A percentile compares a stretch with the other conserved stretches of the same genome.
Evolutionary conservation across 1,284 basidiomycete species (phyloP).

Genomic region (Austroboletus niveus): DNA sequence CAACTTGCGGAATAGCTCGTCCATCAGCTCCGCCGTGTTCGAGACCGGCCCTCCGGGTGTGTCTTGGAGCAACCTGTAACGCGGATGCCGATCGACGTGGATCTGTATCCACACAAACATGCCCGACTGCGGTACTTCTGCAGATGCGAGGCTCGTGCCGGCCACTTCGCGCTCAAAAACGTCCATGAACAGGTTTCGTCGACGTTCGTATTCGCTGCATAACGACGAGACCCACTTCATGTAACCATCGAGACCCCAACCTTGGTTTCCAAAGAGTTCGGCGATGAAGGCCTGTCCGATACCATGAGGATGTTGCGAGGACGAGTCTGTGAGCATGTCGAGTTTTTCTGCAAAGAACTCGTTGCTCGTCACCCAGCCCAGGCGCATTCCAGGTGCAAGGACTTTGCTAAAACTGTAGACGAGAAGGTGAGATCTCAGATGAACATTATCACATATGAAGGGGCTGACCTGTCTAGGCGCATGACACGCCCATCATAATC

Average conservation of each 20-base stretch:
- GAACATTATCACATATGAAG: constrained; percentile 28
- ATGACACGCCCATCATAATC: constrained; percentile 58
- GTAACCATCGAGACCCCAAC: constrained; percentile 32
- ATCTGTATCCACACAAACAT: constrained; percentile 39
- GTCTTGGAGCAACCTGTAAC: constrained; percentile 22
- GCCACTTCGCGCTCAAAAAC: constrained; percentile 25
- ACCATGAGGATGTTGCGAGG: constrained; percentile 33
- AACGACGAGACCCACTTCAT: constrained; percentile 34
- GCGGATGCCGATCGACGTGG: constrained; percentile 30
- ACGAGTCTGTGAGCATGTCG: constrained; percentile 37
- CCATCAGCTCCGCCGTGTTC: constrained; percentile 35
- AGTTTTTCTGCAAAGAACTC: constrained; percentile 49
- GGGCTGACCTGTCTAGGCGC: constrained; percentile 43
- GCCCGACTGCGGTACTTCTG: constrained; percentile 32
- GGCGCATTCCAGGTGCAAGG: constrained; percentile 53
- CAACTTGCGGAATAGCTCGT: constrained; percentile 33
- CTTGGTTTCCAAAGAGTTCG: constrained; percentile 28
- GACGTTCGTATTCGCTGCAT: constrained; percentile 31
- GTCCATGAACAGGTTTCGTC: constrained; percentile 34
- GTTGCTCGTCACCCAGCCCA: constrained; percentile 54
- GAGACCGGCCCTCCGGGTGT: constrained; percentile 15
- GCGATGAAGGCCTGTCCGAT: constrained; percentile 32
- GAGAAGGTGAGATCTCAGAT: constrained; percentile 11
- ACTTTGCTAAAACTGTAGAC: constrained; percentile 36
- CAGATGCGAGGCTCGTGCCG: constrained; percentile 20